Percentiles rank a stretch among this genome's conserved stretches.
phyloP scores from a whole-genome alignment of 129 eudicot species.

The Cynara cardunculus region DNA sequence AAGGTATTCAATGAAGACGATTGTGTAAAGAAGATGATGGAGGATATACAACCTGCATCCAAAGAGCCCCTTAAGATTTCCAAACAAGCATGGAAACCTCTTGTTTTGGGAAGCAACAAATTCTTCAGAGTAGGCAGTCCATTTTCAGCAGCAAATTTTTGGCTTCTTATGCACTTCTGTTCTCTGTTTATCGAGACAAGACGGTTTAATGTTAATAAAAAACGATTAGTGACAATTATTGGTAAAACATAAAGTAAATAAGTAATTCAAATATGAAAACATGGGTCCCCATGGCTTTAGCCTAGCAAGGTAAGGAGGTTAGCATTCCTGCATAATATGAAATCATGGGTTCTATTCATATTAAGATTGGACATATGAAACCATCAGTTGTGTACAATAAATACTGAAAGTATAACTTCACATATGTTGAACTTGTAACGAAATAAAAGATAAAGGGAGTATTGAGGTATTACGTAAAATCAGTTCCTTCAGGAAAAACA shows the following conservation, averaged over 20 bases:
- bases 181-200: conserved; percentile 38
- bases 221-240: not conserved
- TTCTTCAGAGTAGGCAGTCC: conserved; percentile 71
- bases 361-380: no score
- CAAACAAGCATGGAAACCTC: conserved; percentile 77
- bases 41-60: conserved; percentile 68
- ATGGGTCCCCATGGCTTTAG: not conserved
- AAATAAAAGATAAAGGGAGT: not conserved
- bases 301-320: not conserved
- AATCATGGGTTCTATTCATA: not conserved
- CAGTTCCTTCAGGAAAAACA: conserved; percentile 94
- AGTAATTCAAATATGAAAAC: not conserved
- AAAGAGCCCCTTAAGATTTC: conserved; percentile 60
- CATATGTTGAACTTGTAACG: not conserved
- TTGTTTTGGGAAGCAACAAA: conserved; percentile 79
- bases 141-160: conserved; percentile 69
- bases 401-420: not conserved
- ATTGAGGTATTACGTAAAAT: conserved; percentile 54
- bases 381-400: not conserved
- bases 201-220: not conserved
- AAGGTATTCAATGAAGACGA: not conserved
- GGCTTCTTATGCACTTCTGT: conserved; percentile 67
- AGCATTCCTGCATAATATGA: not conserved
- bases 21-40: not conserved
- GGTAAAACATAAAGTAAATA: not conserved